phyloP scores from a whole-genome alignment of 192 early-diverging fungal species.

The Backusella tuberculispora region DNA sequence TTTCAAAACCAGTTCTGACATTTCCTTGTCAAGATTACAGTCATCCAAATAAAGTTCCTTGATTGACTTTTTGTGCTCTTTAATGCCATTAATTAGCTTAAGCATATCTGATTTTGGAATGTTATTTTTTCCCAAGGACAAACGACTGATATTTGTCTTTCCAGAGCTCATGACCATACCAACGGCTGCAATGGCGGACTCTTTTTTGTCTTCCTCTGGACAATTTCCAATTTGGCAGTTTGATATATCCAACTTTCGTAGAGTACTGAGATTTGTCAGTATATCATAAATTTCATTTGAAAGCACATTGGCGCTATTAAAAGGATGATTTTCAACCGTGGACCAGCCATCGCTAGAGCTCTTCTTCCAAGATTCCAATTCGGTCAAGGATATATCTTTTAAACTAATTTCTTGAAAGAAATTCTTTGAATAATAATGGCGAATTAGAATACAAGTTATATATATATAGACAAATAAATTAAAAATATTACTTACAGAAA shows the following conservation, averaged over 20 bases:
- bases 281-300: not conserved
- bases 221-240: not conserved
- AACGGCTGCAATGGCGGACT: not conserved
- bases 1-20: constrained; percentile 4
- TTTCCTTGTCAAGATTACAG: constrained; percentile 8
- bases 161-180: not conserved
- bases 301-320: not conserved
- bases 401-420: constrained; percentile 16
- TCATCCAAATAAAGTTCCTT: constrained; percentile 14
- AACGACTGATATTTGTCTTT: not conserved
- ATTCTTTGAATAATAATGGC: not conserved
- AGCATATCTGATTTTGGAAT: constrained; percentile 8
- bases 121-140: not conserved
- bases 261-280: not conserved
- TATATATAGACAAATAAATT: not conserved
- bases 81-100: not conserved
- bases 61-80: constrained; percentile 12
- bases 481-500: constrained; percentile 26
- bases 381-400: constrained; percentile 1
- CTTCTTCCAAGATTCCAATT: constrained; percentile 29
- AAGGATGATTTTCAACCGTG: not conserved
- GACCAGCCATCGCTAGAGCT: constrained; percentile 35
- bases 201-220: not conserved
- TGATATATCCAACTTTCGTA: not conserved
- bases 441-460: not conserved